Conservation (phyloP, 192 early-diverging fungal species). For the Coemansia sp. region DNA sequence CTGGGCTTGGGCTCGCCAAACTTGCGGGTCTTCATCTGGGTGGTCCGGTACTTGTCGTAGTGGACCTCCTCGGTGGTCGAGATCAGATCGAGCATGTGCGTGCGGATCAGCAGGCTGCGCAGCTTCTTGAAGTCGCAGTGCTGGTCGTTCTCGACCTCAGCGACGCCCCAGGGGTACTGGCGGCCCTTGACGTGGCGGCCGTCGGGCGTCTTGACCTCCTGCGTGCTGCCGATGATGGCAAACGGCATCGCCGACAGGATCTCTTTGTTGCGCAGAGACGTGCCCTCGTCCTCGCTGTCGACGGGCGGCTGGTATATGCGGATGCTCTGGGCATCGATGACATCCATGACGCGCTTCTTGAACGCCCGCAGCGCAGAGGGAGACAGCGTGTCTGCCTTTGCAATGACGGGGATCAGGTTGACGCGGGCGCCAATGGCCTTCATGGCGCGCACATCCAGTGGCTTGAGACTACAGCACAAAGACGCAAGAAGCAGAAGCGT, state of each 20-base stretch:
- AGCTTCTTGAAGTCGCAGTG: slow-evolving; percentile 99
- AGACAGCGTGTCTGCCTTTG: slow-evolving; percentile 97
- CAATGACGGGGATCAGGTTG: slow-evolving; percentile 97
- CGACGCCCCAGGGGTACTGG: slow-evolving; percentile 97
- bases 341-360: slow-evolving; percentile 94
- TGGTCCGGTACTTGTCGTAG: slow-evolving; percentile 89
- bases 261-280: slow-evolving; percentile 75
- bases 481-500: not conserved
- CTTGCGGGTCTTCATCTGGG: slow-evolving; percentile 86
- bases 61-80: slow-evolving; percentile 89
- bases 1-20: slow-evolving; percentile 80
- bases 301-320: slow-evolving; percentile 85
- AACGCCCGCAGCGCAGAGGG: slow-evolving; percentile 85
- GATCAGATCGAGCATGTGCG: slow-evolving; percentile 97
- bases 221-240: slow-evolving; percentile 88
- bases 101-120: slow-evolving; percentile 91
- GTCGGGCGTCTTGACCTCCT: slow-evolving; percentile 76
- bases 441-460: slow-evolving; percentile 97
- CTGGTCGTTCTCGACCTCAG: slow-evolving; percentile 97
- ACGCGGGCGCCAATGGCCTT: slow-evolving; percentile 92
- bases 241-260: slow-evolving; percentile 93
- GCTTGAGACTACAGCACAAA: slow-evolving; percentile 56
- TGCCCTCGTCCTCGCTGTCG: slow-evolving; percentile 83
- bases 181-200: slow-evolving; percentile 92
- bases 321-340: slow-evolving; percentile 88